Conservation (phyloP, 805 yeast genomes). For the Brettanomyces custersianus region DNA sequence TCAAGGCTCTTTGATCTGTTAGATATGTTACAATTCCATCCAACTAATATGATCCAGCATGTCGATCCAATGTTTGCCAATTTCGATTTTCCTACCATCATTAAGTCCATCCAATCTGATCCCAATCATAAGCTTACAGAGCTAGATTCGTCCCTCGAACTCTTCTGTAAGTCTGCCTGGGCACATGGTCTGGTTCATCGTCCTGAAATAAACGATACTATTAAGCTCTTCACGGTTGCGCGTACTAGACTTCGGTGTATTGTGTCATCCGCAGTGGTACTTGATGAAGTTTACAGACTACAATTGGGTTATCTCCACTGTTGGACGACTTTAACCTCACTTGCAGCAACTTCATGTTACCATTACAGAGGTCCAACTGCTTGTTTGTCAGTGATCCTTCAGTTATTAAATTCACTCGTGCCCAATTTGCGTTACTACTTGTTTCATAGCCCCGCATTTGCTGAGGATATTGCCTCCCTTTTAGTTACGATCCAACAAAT, state of each 20-base stretch:
- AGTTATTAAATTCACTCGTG: slow-evolving; percentile 63
- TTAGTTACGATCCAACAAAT: slow-evolving; percentile 22
- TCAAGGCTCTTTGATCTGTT: slow-evolving; percentile 62
- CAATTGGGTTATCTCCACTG: slow-evolving; percentile 63
- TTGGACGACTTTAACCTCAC: slow-evolving; percentile 77
- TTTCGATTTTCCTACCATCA: slow-evolving; percentile 33
- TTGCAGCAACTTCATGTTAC: slow-evolving; percentile 60
- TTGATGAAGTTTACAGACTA: slow-evolving; percentile 35
- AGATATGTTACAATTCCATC: slow-evolving; percentile 58
- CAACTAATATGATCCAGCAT: slow-evolving; percentile 34
- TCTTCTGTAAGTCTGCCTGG: slow-evolving; percentile 19
- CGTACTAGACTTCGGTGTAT: slow-evolving; percentile 26
- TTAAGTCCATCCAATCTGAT: slow-evolving; percentile 28
- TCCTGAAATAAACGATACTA: slow-evolving; percentile 9
- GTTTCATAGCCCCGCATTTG: slow-evolving; percentile 52
- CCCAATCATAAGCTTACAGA: slow-evolving; percentile 32
- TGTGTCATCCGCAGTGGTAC: slow-evolving; percentile 37
- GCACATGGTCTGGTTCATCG: slow-evolving; percentile 18
- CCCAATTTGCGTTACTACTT: slow-evolving; percentile 74
- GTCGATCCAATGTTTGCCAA: slow-evolving; percentile 26
- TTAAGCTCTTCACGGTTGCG: slow-evolving; percentile 13
- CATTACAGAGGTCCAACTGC: slow-evolving; percentile 41
- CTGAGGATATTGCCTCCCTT: slow-evolving; percentile 67
- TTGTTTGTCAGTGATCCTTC: slow-evolving; percentile 49
- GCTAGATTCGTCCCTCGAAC: slow-evolving; percentile 23